A percentile compares a stretch with the other conserved stretches of the same genome.
These are phyloP conservation scores for Medakamo hakoo DNA, from an alignment of 139 green algal genomes.

Conservation along the genomic window DNA sequence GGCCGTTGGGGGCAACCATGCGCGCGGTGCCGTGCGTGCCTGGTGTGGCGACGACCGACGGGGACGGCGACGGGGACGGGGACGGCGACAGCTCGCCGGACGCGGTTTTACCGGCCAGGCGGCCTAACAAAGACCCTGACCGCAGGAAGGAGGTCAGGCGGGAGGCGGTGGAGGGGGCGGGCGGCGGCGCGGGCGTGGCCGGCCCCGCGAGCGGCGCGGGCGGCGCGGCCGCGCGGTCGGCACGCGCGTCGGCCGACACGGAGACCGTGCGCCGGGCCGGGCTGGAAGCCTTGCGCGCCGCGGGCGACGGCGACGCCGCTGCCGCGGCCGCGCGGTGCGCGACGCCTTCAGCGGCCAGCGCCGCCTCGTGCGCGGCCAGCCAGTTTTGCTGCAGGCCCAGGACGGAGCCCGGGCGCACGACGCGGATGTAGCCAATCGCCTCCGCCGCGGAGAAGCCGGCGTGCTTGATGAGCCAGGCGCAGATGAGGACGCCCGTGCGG, in stretches of 20 bases:
- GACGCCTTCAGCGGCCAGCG: constrained; percentile 22
- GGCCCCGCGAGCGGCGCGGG: constrained; percentile 1
- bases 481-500: constrained; percentile 81
- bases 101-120: no score
- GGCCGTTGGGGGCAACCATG: constrained; percentile 64
- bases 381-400: constrained; percentile 89
- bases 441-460: constrained; percentile 66
- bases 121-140: no score
- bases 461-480: constrained; percentile 87
- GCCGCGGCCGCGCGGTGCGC: constrained; percentile 11
- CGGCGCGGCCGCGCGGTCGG: neutral
- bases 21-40: constrained; percentile 22
- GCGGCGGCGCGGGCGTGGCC: constrained; percentile 7
- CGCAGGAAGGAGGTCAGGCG: neutral
- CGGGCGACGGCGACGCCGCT: neutral
- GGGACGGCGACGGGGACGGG: neutral
- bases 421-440: constrained; percentile 83
- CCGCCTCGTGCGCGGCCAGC: constrained; percentile 18
- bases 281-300: constrained; percentile 5
- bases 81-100: constrained; percentile 1
- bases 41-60: neutral
- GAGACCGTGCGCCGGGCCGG: neutral
- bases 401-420: constrained; percentile 71
- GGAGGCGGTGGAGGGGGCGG: constrained; percentile 9
- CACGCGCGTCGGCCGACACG: neutral